Conservation (phyloP, 306 rosid genomes). For the Inga leiocalycina region DNA sequence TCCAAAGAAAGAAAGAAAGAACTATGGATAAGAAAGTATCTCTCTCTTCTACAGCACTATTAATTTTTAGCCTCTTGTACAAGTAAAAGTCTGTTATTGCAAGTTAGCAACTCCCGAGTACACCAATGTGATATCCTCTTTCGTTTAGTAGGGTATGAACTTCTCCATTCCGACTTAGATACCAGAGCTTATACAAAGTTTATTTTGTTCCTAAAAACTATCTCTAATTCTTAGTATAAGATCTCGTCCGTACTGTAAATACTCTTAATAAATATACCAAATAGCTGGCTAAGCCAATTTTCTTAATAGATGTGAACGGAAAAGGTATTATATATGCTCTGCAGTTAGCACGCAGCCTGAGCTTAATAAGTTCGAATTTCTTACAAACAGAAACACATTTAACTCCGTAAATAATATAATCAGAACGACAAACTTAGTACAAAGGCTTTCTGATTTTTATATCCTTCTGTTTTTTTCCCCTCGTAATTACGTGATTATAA, state of each 20-base stretch:
- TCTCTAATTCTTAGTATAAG: no score
- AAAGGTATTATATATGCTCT: no score
- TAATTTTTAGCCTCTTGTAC: background rate
- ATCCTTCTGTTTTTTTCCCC: background rate
- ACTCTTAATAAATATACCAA: no score
- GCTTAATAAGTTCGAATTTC: constrained; percentile 15
- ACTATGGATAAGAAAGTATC: background rate
- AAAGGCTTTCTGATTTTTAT: background rate
- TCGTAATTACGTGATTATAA: background rate
- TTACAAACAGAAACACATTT: background rate
- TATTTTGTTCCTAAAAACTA: no score
- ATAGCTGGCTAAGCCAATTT: no score
- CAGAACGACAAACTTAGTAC: background rate
- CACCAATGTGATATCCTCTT: constrained; percentile 24
- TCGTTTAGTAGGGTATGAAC: background rate
- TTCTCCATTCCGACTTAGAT: no score
- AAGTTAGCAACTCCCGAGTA: background rate
- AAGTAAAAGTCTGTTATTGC: constrained; percentile 24
- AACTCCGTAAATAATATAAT: background rate
- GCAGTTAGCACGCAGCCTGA: constrained; percentile 22
- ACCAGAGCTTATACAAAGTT: no score
- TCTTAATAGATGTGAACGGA: no score
- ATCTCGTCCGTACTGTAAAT: no score
- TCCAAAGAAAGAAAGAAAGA: background rate
- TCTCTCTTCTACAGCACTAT: background rate